Percentiles rank a stretch among this genome's conserved stretches.
Evolutionary conservation across 176 grass and related monocot genomes (phyloP).

Genomic region (Oropetium thomaeum): DNA sequence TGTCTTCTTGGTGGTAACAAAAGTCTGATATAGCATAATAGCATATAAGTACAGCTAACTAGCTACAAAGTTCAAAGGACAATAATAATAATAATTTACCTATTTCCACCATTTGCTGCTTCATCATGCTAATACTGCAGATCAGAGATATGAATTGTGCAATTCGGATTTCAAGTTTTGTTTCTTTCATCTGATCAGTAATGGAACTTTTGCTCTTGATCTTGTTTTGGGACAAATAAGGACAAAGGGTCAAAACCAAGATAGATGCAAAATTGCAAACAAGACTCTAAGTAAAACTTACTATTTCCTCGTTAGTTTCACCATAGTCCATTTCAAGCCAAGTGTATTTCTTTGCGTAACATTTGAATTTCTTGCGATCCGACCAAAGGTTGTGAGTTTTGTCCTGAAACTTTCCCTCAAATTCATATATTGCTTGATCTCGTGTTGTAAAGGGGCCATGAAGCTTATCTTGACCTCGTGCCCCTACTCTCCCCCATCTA

Average conservation of each 20-base stretch:
- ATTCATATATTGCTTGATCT: constrained; percentile 58
- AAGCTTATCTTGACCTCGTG: constrained; percentile 72
- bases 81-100: constrained; percentile 43
- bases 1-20: background rate
- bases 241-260: constrained; percentile 25
- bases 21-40: background rate
- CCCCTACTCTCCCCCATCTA: constrained; percentile 96
- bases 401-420: constrained; percentile 63
- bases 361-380: constrained; percentile 59
- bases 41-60: constrained; percentile 2
- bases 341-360: constrained; percentile 54
- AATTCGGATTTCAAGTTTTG: constrained; percentile 75
- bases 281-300: constrained; percentile 44
- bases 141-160: constrained; percentile 86
- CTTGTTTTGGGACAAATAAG: constrained; percentile 33
- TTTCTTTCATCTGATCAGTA: constrained; percentile 54
- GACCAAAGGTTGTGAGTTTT: constrained; percentile 86
- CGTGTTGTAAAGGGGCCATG: constrained; percentile 58
- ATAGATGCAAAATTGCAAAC: constrained; percentile 20
- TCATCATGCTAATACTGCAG: constrained; percentile 97
- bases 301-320: constrained; percentile 59
- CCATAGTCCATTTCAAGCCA: constrained; percentile 97
- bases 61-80: background rate
- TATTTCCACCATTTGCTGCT: constrained; percentile 99
- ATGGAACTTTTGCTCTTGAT: constrained; percentile 33